These are phyloP conservation scores for Trichoderma atroviride DNA, from an alignment of 2,329 filamentous ascomycete species.

Conservation along the genomic window DNA sequence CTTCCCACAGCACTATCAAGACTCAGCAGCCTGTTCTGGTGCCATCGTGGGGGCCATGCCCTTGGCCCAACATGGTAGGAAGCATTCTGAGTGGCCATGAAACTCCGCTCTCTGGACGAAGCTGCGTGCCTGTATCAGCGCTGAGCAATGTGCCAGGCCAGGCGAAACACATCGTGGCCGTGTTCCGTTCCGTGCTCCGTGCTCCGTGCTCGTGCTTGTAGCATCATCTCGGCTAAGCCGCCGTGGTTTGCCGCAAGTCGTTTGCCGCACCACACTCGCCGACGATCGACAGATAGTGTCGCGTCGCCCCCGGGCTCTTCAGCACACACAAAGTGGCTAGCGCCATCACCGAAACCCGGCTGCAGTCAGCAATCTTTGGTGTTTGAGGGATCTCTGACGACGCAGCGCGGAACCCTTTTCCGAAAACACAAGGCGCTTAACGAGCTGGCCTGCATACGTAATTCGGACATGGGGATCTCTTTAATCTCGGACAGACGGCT, in stretches of 20 bases:
- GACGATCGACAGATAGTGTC: conserved; percentile 24
- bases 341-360: neutral
- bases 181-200: neutral
- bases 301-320: conserved; percentile 19
- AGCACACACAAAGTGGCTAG: neutral
- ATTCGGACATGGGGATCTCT: conserved; percentile 17
- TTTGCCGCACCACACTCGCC: conserved; percentile 23
- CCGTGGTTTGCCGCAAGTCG: conserved; percentile 13
- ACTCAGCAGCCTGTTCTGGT: conserved; percentile 3
- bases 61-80: conserved; percentile 7
- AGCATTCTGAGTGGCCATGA: neutral
- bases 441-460: conserved; percentile 18
- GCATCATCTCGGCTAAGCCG: conserved; percentile 19
- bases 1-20: neutral
- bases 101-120: conserved; percentile 6
- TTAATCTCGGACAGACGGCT: neutral
- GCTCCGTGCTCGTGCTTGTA: neutral
- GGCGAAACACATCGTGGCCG: conserved; percentile 6
- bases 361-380: conserved; percentile 23
- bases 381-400: neutral
- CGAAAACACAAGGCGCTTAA: conserved; percentile 7
- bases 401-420: conserved; percentile 6
- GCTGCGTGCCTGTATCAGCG: neutral
- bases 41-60: conserved; percentile 14
- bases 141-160: conserved; percentile 2